Conservation (phyloP, 2,329 filamentous ascomycete genomes). For the Xylaria sp. region DNA sequence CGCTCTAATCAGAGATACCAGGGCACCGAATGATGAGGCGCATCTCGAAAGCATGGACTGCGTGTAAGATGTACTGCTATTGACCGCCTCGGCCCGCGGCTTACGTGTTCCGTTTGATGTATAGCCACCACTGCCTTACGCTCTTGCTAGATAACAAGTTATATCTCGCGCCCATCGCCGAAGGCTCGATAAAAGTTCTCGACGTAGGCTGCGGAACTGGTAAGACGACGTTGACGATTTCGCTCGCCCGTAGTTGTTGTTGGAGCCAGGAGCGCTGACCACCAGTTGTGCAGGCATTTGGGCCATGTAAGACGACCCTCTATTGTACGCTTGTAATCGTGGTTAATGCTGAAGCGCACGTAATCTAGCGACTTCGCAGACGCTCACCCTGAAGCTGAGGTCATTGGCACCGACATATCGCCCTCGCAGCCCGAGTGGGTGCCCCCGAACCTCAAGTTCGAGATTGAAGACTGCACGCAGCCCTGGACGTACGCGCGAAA, state of each 20-base stretch:
- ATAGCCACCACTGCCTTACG: constrained; percentile 40
- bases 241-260: background rate
- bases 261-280: constrained; percentile 6
- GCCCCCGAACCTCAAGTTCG: constrained; percentile 66
- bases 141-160: constrained; percentile 41
- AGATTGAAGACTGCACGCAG: constrained; percentile 65
- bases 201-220: constrained; percentile 47
- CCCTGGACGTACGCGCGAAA: constrained; percentile 48
- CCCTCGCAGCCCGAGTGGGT: constrained; percentile 63
- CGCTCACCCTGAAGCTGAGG: constrained; percentile 52
- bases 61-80: constrained; percentile 15
- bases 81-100: background rate
- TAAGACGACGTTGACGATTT: constrained; percentile 13
- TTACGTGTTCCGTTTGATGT: background rate
- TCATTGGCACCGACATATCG: constrained; percentile 61
- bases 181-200: constrained; percentile 40
- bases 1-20: constrained; percentile 12
- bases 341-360: background rate
- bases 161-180: constrained; percentile 41
- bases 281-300: constrained; percentile 38
- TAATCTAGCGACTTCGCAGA: constrained; percentile 53
- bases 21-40: constrained; percentile 30
- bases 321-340: background rate
- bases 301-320: constrained; percentile 39
- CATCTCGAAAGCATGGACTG: constrained; percentile 31